A percentile compares a stretch with the other conserved stretches of the same genome.
Evolutionary conservation across 2,329 filamentous ascomycete genomes (phyloP).

Genomic region (Magnaporthales sp.): DNA sequence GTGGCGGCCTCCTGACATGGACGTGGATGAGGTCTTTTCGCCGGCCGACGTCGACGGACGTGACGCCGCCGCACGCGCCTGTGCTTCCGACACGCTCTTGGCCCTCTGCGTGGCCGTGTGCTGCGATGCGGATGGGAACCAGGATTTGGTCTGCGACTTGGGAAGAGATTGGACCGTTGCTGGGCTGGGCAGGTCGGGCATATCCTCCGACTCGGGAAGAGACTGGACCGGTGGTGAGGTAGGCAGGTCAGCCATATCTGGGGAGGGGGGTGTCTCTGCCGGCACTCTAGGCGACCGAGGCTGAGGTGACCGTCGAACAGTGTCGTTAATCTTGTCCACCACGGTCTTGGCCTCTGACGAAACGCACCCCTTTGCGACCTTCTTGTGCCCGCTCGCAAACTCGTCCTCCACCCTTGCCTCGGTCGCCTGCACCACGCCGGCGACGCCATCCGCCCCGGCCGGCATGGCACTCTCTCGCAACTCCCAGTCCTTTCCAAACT

Average conservation of each 20-base stretch:
- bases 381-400: constrained; percentile 26
- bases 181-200: no score
- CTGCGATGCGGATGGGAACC: constrained; percentile 28
- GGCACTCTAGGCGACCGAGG: background rate
- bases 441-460: constrained; percentile 8
- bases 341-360: constrained; percentile 5
- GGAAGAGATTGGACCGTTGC: constrained; percentile 14
- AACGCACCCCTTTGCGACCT: background rate
- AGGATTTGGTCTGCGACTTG: constrained; percentile 16
- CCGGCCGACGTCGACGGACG: constrained; percentile 10
- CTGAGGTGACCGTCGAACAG: background rate
- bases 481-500: constrained; percentile 36
- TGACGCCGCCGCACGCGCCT: constrained; percentile 1
- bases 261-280: background rate
- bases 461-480: constrained; percentile 18
- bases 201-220: constrained; percentile 12
- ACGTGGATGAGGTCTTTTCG: constrained; percentile 7
- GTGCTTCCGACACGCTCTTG: constrained; percentile 6
- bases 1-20: constrained; percentile 2
- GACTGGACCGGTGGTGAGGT: constrained; percentile 13
- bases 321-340: background rate
- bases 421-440: constrained; percentile 7
- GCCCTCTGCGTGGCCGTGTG: constrained; percentile 15
- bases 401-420: constrained; percentile 14
- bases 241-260: background rate